Conservation (phyloP, 306 rosid species). For the Fragaria ananassa region DNA sequence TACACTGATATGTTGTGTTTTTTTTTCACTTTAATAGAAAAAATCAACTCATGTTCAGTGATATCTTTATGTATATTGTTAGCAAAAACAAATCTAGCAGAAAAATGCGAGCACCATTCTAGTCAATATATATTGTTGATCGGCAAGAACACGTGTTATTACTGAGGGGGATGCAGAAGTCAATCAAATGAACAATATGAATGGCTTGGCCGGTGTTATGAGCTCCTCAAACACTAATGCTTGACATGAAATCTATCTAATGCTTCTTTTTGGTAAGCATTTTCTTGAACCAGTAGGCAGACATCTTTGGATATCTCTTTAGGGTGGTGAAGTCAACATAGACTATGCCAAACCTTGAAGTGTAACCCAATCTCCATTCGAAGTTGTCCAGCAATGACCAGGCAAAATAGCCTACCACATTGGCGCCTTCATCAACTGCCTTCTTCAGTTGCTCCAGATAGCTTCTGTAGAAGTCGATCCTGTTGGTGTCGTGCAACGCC, state of each 20-base stretch:
- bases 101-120: too few species aligned
- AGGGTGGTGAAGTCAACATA: slow-evolving; percentile 78
- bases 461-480: slow-evolving; percentile 64
- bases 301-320: slow-evolving; percentile 82
- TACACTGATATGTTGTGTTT: too few species aligned
- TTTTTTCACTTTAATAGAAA: too few species aligned
- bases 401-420: slow-evolving; percentile 75
- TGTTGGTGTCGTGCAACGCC: slow-evolving; percentile 66
- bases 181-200: too few species aligned
- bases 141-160: too few species aligned
- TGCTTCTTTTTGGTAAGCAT: slow-evolving; percentile 48
- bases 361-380: slow-evolving; percentile 91
- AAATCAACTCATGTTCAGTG: too few species aligned
- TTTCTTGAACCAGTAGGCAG: slow-evolving; percentile 86
- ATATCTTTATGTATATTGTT: too few species aligned
- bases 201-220: too few species aligned
- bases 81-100: too few species aligned
- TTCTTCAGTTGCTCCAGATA: slow-evolving; percentile 69
- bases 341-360: slow-evolving; percentile 87
- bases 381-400: slow-evolving; percentile 95
- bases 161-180: too few species aligned
- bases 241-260: background rate
- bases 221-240: background rate
- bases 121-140: too few species aligned
- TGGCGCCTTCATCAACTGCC: slow-evolving; percentile 73